phyloP scores from a whole-genome alignment of 768 basidiomycete species.

The Boletus rubroflammeus region DNA sequence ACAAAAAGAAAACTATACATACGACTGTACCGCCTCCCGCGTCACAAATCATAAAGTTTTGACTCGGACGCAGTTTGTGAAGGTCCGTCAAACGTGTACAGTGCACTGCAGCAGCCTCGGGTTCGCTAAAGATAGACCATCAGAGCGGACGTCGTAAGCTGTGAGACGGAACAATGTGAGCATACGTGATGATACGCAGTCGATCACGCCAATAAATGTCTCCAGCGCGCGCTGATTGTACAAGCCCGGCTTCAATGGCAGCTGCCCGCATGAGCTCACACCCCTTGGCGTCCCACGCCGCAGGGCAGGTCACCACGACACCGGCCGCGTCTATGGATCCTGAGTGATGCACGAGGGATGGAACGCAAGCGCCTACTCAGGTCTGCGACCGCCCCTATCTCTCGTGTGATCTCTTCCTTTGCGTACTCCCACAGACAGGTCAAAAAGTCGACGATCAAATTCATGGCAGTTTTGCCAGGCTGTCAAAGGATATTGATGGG shows the following conservation, averaged over 20 bases:
- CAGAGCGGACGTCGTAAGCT: background rate
- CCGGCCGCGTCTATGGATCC: constrained; percentile 64
- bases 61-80: constrained; percentile 72
- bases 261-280: constrained; percentile 85
- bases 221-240: constrained; percentile 64
- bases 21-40: constrained; percentile 81
- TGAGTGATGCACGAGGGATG: constrained; percentile 1
- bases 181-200: constrained; percentile 73
- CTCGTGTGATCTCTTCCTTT: constrained; percentile 80
- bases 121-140: constrained; percentile 40
- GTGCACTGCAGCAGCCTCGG: constrained; percentile 89
- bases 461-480: constrained; percentile 71
- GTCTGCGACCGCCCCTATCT: constrained; percentile 84
- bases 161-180: constrained; percentile 2
- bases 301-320: constrained; percentile 84
- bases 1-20: constrained; percentile 24
- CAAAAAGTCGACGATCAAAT: constrained; percentile 82
- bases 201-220: constrained; percentile 79
- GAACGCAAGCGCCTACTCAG: constrained; percentile 51
- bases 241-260: constrained; percentile 77
- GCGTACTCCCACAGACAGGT: constrained; percentile 84
- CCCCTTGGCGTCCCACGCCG: constrained; percentile 86
- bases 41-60: constrained; percentile 91
- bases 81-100: constrained; percentile 79
- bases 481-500: constrained; percentile 27